Evolutionary conservation across 331 rosid species (phyloP).

Genomic region (Quercus lobata): DNA sequence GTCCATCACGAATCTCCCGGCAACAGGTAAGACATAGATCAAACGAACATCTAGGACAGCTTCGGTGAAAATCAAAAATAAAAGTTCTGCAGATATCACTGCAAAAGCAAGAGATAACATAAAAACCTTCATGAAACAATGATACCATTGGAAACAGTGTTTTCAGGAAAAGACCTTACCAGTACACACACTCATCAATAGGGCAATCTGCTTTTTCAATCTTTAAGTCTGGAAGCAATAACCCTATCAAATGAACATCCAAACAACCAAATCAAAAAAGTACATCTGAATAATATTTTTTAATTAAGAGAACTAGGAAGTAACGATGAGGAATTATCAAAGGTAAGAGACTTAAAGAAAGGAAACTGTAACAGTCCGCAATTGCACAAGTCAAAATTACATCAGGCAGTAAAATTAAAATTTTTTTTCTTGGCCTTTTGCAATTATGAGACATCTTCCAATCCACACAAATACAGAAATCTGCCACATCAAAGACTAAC

Average conservation of each 20-base stretch:
- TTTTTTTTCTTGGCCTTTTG: neutral
- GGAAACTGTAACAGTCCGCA: neutral
- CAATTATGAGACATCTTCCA: neutral
- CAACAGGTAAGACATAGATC: constrained; percentile 89
- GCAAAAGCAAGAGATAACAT: constrained; percentile 21
- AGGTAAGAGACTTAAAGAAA: neutral
- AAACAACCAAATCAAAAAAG: neutral
- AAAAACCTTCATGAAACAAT: neutral
- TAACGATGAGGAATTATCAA: too few species aligned
- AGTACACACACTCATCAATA: constrained; percentile 52
- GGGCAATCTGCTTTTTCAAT: constrained; percentile 25
- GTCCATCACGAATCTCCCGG: constrained; percentile 63
- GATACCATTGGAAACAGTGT: neutral
- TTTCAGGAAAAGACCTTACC: constrained; percentile 34
- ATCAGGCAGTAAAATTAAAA: neutral
- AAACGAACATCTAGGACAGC: constrained; percentile 62
- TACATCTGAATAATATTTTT: neutral
- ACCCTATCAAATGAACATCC: constrained; percentile 40
- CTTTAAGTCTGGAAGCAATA: constrained; percentile 38
- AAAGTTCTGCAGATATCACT: constrained; percentile 87
- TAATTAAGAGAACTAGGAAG: neutral
- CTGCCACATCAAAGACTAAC: neutral
- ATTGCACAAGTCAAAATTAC: neutral
- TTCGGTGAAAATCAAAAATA: constrained; percentile 77
- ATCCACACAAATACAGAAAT: neutral